These are phyloP conservation scores for Vicia villosa DNA, from an alignment of 306 rosid species.

Conservation along the genomic window DNA sequence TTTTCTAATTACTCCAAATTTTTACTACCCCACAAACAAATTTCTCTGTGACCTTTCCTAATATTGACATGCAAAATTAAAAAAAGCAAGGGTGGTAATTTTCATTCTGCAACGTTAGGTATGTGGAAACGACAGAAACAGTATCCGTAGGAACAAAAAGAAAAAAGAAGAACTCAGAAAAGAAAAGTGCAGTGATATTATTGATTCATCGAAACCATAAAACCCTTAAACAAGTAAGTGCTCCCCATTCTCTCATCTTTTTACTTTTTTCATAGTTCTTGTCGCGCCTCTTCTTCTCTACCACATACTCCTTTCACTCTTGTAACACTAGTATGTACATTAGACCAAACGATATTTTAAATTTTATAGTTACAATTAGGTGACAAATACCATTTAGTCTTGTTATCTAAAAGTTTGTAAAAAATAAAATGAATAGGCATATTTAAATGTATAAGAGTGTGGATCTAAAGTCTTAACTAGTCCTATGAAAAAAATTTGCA, in stretches of 20 bases:
- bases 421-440: too few species aligned
- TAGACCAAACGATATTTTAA: too few species aligned
- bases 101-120: background rate
- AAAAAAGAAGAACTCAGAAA: slow-evolving; percentile 5
- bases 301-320: slow-evolving; percentile 28
- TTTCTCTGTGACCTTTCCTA: background rate
- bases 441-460: too few species aligned
- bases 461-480: too few species aligned
- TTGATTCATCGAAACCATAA: slow-evolving; percentile 41
- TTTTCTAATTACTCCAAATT: background rate
- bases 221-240: background rate
- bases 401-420: too few species aligned
- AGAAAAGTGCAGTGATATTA: slow-evolving; percentile 4
- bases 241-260: background rate
- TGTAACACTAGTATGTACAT: too few species aligned
- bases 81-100: background rate
- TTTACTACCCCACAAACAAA: background rate
- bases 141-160: slow-evolving; percentile 21
- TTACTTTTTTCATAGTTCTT: slow-evolving; percentile 26
- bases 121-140: slow-evolving; percentile 32
- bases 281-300: slow-evolving; percentile 46
- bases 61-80: background rate
- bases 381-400: too few species aligned
- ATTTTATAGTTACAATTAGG: too few species aligned
- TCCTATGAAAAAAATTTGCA: too few species aligned